A percentile compares a stretch with the other conserved stretches of the same genome.
phyloP scores from a whole-genome alignment of 495 filamentous ascomycete genomes.

The Aspergillus bridgeri region DNA sequence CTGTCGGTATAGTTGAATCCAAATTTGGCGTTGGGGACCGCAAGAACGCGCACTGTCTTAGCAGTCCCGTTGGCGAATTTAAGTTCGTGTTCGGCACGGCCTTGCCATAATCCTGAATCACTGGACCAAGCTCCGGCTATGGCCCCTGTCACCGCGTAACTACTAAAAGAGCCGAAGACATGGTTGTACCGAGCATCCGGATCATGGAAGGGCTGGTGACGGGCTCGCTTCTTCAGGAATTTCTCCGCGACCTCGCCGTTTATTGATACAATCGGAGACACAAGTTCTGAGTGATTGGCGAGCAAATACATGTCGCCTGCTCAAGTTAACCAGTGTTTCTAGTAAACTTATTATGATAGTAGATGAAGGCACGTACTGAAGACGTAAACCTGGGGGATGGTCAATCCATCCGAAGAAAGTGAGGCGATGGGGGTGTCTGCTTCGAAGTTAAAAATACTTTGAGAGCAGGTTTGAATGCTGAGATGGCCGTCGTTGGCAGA shows the following conservation, averaged over 20 bases:
- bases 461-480: conserved; percentile 25
- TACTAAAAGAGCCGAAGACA: neutral
- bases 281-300: conserved; percentile 9
- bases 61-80: conserved; percentile 2
- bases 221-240: conserved; percentile 22
- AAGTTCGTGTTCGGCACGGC: neutral
- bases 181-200: conserved; percentile 34
- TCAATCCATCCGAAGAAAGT: conserved; percentile 35
- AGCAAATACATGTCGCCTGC: too few species aligned
- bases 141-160: neutral
- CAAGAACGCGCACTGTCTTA: neutral
- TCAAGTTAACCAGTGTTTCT: too few species aligned
- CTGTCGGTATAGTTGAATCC: conserved; percentile 59
- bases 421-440: conserved; percentile 29
- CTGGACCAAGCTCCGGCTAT: neutral
- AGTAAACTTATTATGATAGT: too few species aligned
- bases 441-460: conserved; percentile 23
- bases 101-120: neutral
- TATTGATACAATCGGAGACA: conserved; percentile 30
- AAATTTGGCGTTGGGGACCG: conserved; percentile 24
- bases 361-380: conserved; percentile 15
- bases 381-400: conserved; percentile 34
- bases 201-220: conserved; percentile 26
- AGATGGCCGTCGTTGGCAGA: conserved; percentile 53
- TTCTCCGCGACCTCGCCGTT: conserved; percentile 30